Percentiles rank a stretch among this genome's conserved stretches.
Conservation (phyloP, 176 grass and related monocot species). For the Zoysia japonica region DNA sequence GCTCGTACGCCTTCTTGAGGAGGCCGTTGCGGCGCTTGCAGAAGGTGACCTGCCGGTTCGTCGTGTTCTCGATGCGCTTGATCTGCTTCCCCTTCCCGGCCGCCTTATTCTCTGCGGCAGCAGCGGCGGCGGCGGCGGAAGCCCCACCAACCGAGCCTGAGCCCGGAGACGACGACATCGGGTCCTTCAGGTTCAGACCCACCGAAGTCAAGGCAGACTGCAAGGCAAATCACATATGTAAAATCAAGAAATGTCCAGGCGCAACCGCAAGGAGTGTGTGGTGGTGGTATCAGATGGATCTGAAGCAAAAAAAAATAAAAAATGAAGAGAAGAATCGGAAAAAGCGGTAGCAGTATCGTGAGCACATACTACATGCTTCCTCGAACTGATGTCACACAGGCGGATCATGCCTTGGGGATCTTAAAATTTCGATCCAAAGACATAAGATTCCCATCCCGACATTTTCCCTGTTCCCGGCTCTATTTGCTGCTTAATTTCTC, state of each 20-base stretch:
- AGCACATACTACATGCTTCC: not conserved
- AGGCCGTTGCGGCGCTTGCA: constrained; percentile 83
- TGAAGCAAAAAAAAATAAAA: not conserved
- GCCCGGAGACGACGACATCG: not conserved
- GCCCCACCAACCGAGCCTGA: not conserved
- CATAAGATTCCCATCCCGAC: not conserved
- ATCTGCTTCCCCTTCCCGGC: constrained; percentile 52
- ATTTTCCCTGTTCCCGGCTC: not conserved
- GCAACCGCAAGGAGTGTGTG: not conserved
- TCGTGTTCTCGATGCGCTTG: constrained; percentile 81
- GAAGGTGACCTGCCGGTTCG: constrained; percentile 81
- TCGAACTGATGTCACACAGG: not conserved
- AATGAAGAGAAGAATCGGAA: not conserved
- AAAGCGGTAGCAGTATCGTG: not conserved
- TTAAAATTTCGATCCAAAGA: not conserved
- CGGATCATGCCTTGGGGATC: not conserved
- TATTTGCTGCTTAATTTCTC: no score
- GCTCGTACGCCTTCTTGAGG: constrained; percentile 81
- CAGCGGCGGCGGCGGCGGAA: not conserved
- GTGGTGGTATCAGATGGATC: constrained; percentile 23
- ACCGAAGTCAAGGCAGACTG: constrained; percentile 14
- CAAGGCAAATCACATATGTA: not conserved
- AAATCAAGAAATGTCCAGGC: constrained; percentile 12
- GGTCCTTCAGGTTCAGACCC: constrained; percentile 28
- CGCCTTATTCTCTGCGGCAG: constrained; percentile 19